phyloP scores from a whole-genome alignment of 2,329 filamentous ascomycete genomes.

The Stagonosporopsis rhizophila region DNA sequence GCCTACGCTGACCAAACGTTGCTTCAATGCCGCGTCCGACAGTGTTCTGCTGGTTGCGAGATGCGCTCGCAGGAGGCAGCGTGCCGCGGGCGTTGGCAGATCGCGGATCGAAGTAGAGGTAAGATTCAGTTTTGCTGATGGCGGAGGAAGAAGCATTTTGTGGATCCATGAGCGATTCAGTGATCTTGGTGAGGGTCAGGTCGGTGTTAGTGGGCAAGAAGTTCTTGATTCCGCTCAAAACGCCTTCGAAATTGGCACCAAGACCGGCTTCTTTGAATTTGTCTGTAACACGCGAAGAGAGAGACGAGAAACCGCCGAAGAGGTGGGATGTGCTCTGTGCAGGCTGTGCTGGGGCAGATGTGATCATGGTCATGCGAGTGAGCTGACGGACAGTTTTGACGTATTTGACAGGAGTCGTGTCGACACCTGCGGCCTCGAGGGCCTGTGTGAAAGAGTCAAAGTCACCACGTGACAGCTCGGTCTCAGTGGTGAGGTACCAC shows the following conservation, averaged over 20 bases:
- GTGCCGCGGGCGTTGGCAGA: constrained; percentile 92
- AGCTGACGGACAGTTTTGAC: constrained; percentile 84
- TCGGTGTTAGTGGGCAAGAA: constrained; percentile 97
- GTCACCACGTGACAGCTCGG: constrained; percentile 81
- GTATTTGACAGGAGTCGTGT: constrained; percentile 81
- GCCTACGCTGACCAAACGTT: constrained; percentile 87
- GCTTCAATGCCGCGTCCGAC: constrained; percentile 70
- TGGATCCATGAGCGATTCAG: constrained; percentile 97
- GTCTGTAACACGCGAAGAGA: constrained; percentile 90
- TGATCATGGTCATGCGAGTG: constrained; percentile 97
- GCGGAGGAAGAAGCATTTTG: constrained; percentile 86
- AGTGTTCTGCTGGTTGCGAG: constrained; percentile 50
- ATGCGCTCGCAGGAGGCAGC: constrained; percentile 78
- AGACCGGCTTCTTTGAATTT: constrained; percentile 91
- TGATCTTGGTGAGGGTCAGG: constrained; percentile 95
- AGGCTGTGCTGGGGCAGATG: constrained; percentile 75
- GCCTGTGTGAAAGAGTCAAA: constrained; percentile 87
- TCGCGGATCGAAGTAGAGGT: constrained; percentile 95
- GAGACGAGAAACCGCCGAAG: constrained; percentile 90
- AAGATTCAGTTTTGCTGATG: constrained; percentile 94
- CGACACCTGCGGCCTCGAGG: constrained; percentile 75
- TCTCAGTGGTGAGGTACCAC: constrained; percentile 88
- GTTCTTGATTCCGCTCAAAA: constrained; percentile 96
- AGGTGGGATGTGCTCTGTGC: constrained; percentile 75
- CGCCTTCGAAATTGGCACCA: constrained; percentile 85